Evolutionary conservation across 2,329 filamentous ascomycete genomes (phyloP).

Genomic region (Ilyonectria robusta): DNA sequence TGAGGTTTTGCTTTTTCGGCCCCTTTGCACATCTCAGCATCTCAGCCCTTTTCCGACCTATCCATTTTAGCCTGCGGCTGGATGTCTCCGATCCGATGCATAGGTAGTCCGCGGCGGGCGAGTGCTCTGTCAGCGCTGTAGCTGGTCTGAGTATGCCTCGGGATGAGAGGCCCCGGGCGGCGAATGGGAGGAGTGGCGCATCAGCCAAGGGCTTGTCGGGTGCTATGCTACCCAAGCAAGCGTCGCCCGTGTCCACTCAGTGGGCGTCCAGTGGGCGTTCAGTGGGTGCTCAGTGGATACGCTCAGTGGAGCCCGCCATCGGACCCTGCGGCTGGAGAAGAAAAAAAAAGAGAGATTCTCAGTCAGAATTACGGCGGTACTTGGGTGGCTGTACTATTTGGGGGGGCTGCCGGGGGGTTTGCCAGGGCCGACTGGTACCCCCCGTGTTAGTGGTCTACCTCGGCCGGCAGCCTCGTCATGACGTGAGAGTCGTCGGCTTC

Average conservation of each 20-base stretch:
- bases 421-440: slow-evolving; percentile 11
- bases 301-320: slow-evolving; percentile 32
- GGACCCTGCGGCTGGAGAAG: slow-evolving; percentile 47
- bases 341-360: slow-evolving; percentile 44
- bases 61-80: no score
- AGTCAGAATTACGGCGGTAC: slow-evolving; percentile 20
- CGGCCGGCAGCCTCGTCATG: slow-evolving; percentile 38
- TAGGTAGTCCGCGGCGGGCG: no score
- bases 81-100: no score
- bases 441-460: slow-evolving; percentile 44
- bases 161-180: background rate
- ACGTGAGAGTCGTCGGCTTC: slow-evolving; percentile 14
- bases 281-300: background rate
- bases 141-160: background rate
- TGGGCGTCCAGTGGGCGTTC: background rate
- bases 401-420: slow-evolving; percentile 30
- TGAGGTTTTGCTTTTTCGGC: no score
- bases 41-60: no score
- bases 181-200: background rate
- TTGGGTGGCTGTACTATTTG: slow-evolving; percentile 10
- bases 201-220: background rate
- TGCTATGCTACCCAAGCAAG: slow-evolving; percentile 10
- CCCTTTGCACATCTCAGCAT: no score
- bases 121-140: background rate
- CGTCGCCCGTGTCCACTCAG: slow-evolving; percentile 16